Percentiles rank a stretch among this genome's conserved stretches.
Evolutionary conservation across 2,329 filamentous ascomycete genomes (phyloP).

Genomic region (Hymenoscyphus repandus): DNA sequence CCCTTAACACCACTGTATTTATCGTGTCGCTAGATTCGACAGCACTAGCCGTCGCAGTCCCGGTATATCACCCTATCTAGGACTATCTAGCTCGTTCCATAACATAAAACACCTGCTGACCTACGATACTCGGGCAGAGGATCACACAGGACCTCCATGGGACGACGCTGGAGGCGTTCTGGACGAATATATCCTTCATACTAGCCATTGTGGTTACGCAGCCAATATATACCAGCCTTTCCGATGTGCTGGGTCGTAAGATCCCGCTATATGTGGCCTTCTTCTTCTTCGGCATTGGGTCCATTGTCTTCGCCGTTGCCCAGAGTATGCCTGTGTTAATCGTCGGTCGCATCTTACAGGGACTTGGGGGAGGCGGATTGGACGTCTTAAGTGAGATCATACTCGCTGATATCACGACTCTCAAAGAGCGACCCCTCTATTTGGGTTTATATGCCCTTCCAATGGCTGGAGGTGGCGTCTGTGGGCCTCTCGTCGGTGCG

Average conservation of each 20-base stretch:
- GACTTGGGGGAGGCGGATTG: conserved; percentile 43
- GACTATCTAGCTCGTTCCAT: too few relatives aligned
- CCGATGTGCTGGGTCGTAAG: conserved; percentile 50
- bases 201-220: conserved; percentile 59
- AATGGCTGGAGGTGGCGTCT: conserved; percentile 57
- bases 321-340: conserved; percentile 41
- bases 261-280: conserved; percentile 41
- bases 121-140: not conserved
- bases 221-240: conserved; percentile 63
- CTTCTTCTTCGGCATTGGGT: conserved; percentile 43
- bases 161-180: conserved; percentile 56
- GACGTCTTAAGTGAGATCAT: conserved; percentile 44
- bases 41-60: not conserved
- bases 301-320: conserved; percentile 41
- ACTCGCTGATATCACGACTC: conserved; percentile 45
- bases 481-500: conserved; percentile 60
- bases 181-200: conserved; percentile 64
- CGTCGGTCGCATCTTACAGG: conserved; percentile 43
- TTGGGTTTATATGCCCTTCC: conserved; percentile 60
- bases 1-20: not conserved
- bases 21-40: not conserved
- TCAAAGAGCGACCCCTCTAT: conserved; percentile 38
- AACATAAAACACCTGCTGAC: not conserved
- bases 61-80: not conserved
- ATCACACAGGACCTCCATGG: conserved; percentile 35